Conservation (phyloP, 371 early-diverging fungal genomes). For the Mucor mucedo region DNA sequence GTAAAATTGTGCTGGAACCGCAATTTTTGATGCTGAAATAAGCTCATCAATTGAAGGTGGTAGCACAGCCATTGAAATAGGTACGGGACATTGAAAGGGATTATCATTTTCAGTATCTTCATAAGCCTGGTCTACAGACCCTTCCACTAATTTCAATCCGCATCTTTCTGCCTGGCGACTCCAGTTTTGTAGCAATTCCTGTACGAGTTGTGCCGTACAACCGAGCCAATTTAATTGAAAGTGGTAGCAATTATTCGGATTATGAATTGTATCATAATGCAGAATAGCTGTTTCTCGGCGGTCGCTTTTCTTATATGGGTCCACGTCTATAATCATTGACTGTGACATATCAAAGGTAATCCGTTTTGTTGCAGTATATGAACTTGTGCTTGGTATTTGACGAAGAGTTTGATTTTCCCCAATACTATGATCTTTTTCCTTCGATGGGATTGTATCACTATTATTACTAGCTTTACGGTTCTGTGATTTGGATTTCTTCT, state of each 20-base stretch:
- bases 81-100: constrained; percentile 87
- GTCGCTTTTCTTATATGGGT: constrained; percentile 73
- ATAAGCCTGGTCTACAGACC: constrained; percentile 83
- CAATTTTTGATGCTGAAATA: constrained; percentile 43
- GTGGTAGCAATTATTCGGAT: constrained; percentile 87
- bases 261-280: constrained; percentile 92
- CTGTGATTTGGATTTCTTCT: constrained; percentile 31
- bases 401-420: constrained; percentile 7
- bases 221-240: constrained; percentile 95
- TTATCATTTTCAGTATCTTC: constrained; percentile 74
- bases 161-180: constrained; percentile 84
- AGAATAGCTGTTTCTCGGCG: constrained; percentile 86
- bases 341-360: constrained; percentile 59
- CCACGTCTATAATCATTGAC: constrained; percentile 79
- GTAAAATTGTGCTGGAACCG: constrained; percentile 77
- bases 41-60: constrained; percentile 68
- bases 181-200: constrained; percentile 89
- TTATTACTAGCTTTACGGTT: constrained; percentile 30
- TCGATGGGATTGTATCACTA: not conserved
- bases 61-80: constrained; percentile 64
- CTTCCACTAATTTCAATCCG: constrained; percentile 91
- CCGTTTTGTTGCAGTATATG: constrained; percentile 3
- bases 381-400: constrained; percentile 24
- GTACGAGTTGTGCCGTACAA: constrained; percentile 89
- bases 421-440: constrained; percentile 5